phyloP scores from a whole-genome alignment of 345 rosid genomes.

The Murraya koenigii region DNA sequence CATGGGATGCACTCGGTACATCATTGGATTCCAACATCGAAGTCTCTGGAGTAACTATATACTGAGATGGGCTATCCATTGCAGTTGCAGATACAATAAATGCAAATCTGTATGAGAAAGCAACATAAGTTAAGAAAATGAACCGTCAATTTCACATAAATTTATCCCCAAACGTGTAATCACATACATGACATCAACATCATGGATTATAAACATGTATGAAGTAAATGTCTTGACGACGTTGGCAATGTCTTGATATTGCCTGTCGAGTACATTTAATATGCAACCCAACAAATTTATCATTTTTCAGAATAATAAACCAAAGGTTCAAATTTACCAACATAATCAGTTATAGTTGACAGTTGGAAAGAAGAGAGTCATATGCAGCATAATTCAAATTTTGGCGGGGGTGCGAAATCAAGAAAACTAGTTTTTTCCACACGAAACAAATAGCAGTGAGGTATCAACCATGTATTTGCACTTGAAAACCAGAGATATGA shows the following conservation, averaged over 20 bases:
- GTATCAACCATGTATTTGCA: neutral
- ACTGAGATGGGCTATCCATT: conserved; percentile 13
- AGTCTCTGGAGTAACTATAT: neutral
- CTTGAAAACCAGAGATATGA: neutral
- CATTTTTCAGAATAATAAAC: neutral
- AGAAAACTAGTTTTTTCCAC: neutral
- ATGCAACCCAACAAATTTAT: neutral
- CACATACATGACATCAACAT: neutral
- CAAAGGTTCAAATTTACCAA: neutral
- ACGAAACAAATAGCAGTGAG: neutral
- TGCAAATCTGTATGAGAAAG: neutral
- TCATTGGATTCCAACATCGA: neutral
- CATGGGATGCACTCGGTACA: conserved; percentile 15
- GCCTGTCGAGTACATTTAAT: neutral
- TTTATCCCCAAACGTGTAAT: neutral
- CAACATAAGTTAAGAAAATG: neutral
- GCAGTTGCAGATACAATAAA: neutral
- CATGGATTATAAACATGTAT: neutral
- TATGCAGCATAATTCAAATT: neutral
- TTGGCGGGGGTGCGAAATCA: neutral
- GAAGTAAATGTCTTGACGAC: neutral
- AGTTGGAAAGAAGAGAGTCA: neutral
- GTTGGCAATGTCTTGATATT: neutral
- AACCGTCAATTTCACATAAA: neutral
- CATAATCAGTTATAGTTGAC: neutral